Evolutionary conservation across 2,329 filamentous ascomycete genomes (phyloP).

Genomic region (Tolypocladium pustulatum): DNA sequence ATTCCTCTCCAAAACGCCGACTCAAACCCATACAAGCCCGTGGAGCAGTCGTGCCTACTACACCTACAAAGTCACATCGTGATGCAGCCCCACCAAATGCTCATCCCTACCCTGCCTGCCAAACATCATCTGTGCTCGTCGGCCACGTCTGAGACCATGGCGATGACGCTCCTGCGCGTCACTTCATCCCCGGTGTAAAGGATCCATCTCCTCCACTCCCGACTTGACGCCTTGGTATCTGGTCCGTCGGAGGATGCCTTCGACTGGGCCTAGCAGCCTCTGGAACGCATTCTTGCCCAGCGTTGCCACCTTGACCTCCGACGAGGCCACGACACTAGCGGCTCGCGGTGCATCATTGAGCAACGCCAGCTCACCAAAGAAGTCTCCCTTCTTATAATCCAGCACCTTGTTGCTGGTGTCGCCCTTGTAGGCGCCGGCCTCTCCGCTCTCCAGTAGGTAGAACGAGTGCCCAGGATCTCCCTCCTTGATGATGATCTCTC

Average conservation of each 20-base stretch:
- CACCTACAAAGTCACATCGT: not conserved
- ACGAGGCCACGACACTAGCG: constrained; percentile 73
- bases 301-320: constrained; percentile 85
- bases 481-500: constrained; percentile 78
- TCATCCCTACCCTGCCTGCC: not conserved
- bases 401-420: constrained; percentile 62
- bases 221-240: constrained; percentile 49
- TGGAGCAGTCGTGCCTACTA: constrained; percentile 3
- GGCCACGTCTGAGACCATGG: not conserved
- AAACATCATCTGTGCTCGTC: not conserved
- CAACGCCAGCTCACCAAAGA: constrained; percentile 91
- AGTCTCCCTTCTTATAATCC: constrained; percentile 82
- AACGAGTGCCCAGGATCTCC: constrained; percentile 88
- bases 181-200: constrained; percentile 35
- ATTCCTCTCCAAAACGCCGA: constrained; percentile 16
- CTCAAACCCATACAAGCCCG: constrained; percentile 8
- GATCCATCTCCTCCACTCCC: constrained; percentile 58
- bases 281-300: constrained; percentile 94
- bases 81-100: not conserved
- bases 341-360: constrained; percentile 90
- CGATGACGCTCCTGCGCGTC: not conserved
- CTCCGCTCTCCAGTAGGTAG: constrained; percentile 79
- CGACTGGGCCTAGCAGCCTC: constrained; percentile 80
- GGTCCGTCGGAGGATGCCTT: constrained; percentile 84
- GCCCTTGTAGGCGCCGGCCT: constrained; percentile 79